These are phyloP conservation scores for Syzygium jambos DNA, from an alignment of 345 rosid genomes.

Conservation along the genomic window DNA sequence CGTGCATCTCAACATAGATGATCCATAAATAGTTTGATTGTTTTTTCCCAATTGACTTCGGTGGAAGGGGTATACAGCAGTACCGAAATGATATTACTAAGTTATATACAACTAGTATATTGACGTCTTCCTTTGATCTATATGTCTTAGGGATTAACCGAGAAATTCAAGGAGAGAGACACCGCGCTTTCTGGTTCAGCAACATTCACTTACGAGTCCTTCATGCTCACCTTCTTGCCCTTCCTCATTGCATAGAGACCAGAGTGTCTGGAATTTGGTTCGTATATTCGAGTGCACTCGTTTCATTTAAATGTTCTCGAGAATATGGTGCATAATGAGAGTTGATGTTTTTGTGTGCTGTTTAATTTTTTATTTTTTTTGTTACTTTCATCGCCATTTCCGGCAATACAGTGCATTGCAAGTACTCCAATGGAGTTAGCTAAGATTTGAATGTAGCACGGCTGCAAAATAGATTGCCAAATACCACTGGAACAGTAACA, in stretches of 20 bases:
- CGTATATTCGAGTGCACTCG: neutral
- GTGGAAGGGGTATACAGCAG: neutral
- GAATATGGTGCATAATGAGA: neutral
- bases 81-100: neutral
- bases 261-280: neutral
- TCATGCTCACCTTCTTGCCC: conserved; percentile 3
- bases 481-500: no score
- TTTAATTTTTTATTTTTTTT: neutral
- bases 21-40: neutral
- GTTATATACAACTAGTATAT: neutral
- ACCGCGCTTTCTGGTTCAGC: neutral
- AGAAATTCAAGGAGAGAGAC: conserved; percentile 14
- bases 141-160: neutral
- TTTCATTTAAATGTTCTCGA: no score
- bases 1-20: no score
- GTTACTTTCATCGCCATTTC: neutral
- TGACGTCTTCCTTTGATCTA: neutral
- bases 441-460: neutral
- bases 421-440: neutral
- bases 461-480: no score
- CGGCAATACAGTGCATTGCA: neutral
- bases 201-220: conserved; percentile 4
- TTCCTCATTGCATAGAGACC: conserved; percentile 3
- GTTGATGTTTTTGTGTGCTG: neutral
- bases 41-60: neutral